These are phyloP conservation scores for Cladorrhinum sp. DNA, from an alignment of 2,329 filamentous ascomycete genomes.

Conservation along the genomic window DNA sequence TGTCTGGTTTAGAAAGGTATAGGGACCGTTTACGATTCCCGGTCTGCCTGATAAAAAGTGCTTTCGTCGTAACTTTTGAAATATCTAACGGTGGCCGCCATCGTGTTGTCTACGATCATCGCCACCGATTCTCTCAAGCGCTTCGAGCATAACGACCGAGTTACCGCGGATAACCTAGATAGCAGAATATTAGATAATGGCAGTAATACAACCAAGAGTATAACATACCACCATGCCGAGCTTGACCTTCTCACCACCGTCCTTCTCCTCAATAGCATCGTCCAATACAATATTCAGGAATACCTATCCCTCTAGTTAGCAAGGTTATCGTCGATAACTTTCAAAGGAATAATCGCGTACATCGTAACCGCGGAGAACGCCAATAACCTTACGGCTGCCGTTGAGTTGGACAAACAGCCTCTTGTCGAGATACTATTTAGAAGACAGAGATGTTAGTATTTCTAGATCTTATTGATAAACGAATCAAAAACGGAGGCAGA, in stretches of 20 bases:
- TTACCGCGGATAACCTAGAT: too few species aligned
- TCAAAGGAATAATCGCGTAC: slow-evolving; percentile 50
- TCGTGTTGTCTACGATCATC: slow-evolving; percentile 47
- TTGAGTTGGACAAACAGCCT: slow-evolving; percentile 96
- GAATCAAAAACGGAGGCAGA: neutral
- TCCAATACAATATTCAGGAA: slow-evolving; percentile 98
- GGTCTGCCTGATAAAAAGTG: slow-evolving; percentile 1
- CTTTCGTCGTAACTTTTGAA: neutral
- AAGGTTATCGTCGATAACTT: neutral
- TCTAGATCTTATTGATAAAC: neutral
- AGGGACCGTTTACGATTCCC: slow-evolving; percentile 4
- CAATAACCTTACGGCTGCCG: slow-evolving; percentile 95
- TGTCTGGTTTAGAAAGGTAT: slow-evolving; percentile 15
- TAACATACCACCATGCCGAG: slow-evolving; percentile 85
- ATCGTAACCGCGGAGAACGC: slow-evolving; percentile 92
- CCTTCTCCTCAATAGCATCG: slow-evolving; percentile 92
- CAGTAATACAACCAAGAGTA: neutral
- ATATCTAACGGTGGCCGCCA: neutral
- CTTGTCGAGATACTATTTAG: slow-evolving; percentile 91
- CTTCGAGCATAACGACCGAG: slow-evolving; percentile 97
- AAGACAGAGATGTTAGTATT: slow-evolving; percentile 11
- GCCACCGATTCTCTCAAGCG: slow-evolving; percentile 64
- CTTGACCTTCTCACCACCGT: slow-evolving; percentile 82
- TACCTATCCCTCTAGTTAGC: slow-evolving; percentile 55
- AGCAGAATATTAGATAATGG: slow-evolving; percentile 30